Base-by-base conservation (phyloP, 805 yeast species). In the Yamadazyma phyllophila region DNA sequence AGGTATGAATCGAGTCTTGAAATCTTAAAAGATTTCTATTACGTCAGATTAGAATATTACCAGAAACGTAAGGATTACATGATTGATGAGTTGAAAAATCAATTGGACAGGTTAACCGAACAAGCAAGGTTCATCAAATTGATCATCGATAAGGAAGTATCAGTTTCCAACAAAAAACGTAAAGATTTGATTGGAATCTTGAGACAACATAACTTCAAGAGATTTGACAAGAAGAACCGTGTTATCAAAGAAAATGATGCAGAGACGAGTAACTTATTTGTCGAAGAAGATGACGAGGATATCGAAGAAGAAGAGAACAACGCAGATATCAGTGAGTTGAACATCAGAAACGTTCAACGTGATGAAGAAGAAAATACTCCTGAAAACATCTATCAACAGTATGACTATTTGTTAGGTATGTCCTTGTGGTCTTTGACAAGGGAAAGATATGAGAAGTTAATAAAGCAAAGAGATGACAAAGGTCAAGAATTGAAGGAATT, bases 121-220 rank as follows among this genome's bases (percentile, higher is more conserved):
- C 97, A 92, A 61, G 97, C 97, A 0, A 77, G 96, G 48, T 94
- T 94, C 62, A 84, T 94, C 52, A 90, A 90, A 66, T 67, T 91
- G 78, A 92, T 94, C 37, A 88, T 92, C 53, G 96, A 88, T 26
- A 77, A 77, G 49, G 73, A 82, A 54, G 72, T 94, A 44, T 63
- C 69, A 15, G 82, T 94, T 30, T 81, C 85, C 36, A 94, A 94
- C 67, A 83, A 84, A 61, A 83, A 86, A 60, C 77, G 88, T 50
- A 73, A 73, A 12, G 76, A 66, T 2, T 73, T 94, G 54, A 77
- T 88, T 44, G 74, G 74, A 34, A 85, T 84, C 44, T 74, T 94
- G 50, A 75, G 76, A 55, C 65, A 67, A 2, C 67, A 80, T 44
- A 81, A 83, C 17, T 94, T 94, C 66, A 94, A 92, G 6, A 80